Conservation (phyloP, 1,139 yeast genomes). For the Suhomyces panamericanus region DNA sequence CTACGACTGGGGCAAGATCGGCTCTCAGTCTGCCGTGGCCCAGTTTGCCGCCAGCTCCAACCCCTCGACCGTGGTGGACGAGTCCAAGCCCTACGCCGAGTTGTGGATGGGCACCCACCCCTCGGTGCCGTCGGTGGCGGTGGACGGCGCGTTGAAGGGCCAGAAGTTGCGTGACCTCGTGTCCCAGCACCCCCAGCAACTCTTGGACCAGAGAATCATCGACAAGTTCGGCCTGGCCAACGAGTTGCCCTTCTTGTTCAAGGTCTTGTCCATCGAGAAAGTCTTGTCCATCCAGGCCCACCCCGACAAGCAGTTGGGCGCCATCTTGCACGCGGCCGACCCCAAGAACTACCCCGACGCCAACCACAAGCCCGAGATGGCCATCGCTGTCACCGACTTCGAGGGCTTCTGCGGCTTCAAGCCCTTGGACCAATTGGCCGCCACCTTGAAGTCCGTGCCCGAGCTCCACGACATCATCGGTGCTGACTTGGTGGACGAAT, state of each 20-base stretch:
- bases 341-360: conserved; percentile 96
- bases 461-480: conserved; percentile 77
- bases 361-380: conserved; percentile 99
- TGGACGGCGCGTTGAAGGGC: conserved; percentile 41
- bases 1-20: conserved; percentile 88
- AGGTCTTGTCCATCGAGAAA: conserved; percentile 87
- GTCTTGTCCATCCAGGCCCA: conserved; percentile 97
- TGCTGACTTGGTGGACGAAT: conserved; percentile 52
- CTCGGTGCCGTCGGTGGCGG: conserved; percentile 76
- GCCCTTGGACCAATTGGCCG: conserved; percentile 76
- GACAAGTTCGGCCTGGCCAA: conserved; percentile 64
- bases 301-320: conserved; percentile 87
- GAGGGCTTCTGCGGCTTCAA: conserved; percentile 99
- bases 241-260: conserved; percentile 88
- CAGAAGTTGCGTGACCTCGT: conserved; percentile 66
- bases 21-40: conserved; percentile 84
- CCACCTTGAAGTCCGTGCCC: conserved; percentile 66
- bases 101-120: conserved; percentile 99
- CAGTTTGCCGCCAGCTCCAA: conserved; percentile 75
- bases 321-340: conserved; percentile 71
- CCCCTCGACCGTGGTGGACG: conserved; percentile 61
- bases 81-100: conserved; percentile 79
- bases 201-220: conserved; percentile 59
- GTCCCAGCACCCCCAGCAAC: conserved; percentile 54
- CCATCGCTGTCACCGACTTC: conserved; percentile 90